Evolutionary conservation across 2,329 filamentous ascomycete genomes (phyloP), one percentile per base, ranked within the genome.

Genomic region (Stagonosporopsis rhizophila): DNA sequence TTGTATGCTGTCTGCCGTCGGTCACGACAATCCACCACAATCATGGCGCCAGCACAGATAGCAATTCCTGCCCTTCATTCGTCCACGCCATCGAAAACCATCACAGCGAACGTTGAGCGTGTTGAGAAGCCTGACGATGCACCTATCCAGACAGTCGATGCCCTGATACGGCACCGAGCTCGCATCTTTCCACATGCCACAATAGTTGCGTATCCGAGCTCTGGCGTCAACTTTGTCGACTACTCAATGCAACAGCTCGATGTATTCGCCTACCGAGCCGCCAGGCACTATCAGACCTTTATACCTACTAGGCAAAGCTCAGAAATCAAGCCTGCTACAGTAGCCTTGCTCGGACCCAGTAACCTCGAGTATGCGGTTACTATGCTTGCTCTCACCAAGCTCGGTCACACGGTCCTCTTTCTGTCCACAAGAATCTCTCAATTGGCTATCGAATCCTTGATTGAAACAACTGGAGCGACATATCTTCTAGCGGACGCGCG

Each of bases 331-430:
- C 67, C 65, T 12, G 64, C 62, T 3, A 66, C 64, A 2, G 77
- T 86, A n/a, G 82, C 80, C 0, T 60, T 87, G 3, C 72, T 87
- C 2, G 83, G 82, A 0, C 77, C 78, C 0, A 84, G 83, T 2
- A 82, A 83, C 58, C 76, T 87, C 14, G 81, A 85, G 51, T 85
- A 84, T 62, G 72, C 85, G 9, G 71, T 86, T 23, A 81, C 82
- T 4, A 77, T 83, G 53, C 78, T 86, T 34, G 84, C 83, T 0
- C 68, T 87, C 28, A 79, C 79, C 20, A 82, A 83, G 53, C 75
- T 87, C 4, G 85, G 85, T 7, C 82, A 84, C 70, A 81, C 82
- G 0, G 77, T 82, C 1, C 69, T 87, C 2, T 81, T 86, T 40
- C 74, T 87, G 1, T 86, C 83, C 0, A 84, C 82, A 1, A 74